Evolutionary conservation across 2,329 filamentous ascomycete genomes (phyloP).

Genomic region (Tricladium varicosporioides): DNA sequence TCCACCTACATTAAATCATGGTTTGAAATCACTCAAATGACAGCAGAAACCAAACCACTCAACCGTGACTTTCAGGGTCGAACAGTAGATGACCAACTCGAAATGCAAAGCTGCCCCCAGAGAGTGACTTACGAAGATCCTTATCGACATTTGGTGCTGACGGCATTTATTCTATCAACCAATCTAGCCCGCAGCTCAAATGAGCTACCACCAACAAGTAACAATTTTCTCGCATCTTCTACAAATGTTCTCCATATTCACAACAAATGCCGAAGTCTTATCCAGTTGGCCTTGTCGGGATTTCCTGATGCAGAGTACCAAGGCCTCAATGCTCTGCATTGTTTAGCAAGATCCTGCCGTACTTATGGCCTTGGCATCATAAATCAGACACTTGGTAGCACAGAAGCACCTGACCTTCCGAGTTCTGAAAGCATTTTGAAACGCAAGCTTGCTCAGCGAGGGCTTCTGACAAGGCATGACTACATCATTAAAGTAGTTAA

Average conservation of each 20-base stretch:
- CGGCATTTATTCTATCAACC: neutral
- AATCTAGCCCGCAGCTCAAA: too few species aligned
- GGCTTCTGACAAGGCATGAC: neutral
- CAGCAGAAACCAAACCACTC: neutral
- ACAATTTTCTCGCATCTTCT: neutral
- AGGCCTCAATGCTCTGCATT: slow-evolving; percentile 8
- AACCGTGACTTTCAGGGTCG: slow-evolving; percentile 3
- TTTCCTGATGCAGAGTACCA: neutral
- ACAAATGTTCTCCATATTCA: neutral
- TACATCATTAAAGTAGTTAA: neutral
- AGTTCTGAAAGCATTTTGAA: neutral
- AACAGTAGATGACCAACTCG: neutral
- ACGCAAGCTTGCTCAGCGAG: neutral
- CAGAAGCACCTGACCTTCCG: too few species aligned
- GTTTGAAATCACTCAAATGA: neutral
- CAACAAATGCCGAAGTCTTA: neutral
- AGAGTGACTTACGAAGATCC: neutral
- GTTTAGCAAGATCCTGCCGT: slow-evolving; percentile 1
- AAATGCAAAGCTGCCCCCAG: neutral
- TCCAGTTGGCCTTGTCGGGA: neutral
- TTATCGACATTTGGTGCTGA: neutral
- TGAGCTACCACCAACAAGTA: neutral
- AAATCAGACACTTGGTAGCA: too few species aligned
- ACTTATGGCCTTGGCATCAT: neutral
- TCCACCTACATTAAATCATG: neutral